Evolutionary conservation across 1,284 basidiomycete species (phyloP).

Genomic region (Inonotus hispidus): DNA sequence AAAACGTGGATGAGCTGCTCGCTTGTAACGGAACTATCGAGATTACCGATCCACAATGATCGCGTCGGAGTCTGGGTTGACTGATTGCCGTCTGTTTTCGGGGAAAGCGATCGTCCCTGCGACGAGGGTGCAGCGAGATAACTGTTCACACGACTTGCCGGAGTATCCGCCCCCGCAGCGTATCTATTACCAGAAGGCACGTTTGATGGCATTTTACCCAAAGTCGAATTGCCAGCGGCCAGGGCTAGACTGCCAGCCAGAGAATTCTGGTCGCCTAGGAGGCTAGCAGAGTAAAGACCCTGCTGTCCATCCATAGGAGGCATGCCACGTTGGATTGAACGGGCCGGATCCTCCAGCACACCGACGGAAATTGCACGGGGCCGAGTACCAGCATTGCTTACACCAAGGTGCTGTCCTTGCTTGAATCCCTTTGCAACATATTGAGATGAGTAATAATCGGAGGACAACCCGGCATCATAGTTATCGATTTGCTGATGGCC

Average conservation of each 20-base stretch:
- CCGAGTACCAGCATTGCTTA: conserved; percentile 38
- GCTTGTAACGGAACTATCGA: conserved; percentile 89
- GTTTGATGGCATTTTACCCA: conserved; percentile 42
- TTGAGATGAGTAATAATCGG: conserved; percentile 46
- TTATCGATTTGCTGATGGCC: conserved; percentile 51
- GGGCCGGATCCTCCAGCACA: conserved; percentile 75
- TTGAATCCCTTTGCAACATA: conserved; percentile 73
- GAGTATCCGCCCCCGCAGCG: conserved; percentile 38
- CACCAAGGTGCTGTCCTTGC: conserved; percentile 57
- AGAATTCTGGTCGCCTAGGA: conserved; percentile 14
- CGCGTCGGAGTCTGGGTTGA: conserved; percentile 87
- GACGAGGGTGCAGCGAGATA: conserved; percentile 61
- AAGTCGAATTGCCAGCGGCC: conserved; percentile 49
- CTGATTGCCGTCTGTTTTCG: conserved; percentile 63
- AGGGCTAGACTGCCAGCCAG: conserved; percentile 37
- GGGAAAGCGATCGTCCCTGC: conserved; percentile 69
- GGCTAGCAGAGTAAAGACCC: conserved; percentile 41
- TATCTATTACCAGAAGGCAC: conserved; percentile 65
- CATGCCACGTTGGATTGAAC: conserved; percentile 56
- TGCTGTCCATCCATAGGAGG: conserved; percentile 52
- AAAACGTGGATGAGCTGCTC: conserved; percentile 95
- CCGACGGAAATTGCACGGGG: conserved; percentile 91
- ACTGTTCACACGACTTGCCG: conserved; percentile 52
- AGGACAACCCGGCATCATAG: conserved; percentile 49
- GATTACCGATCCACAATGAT: conserved; percentile 96